phyloP scores from a whole-genome alignment of 2,329 filamentous ascomycete species.

The Colletotrichum costaricense region DNA sequence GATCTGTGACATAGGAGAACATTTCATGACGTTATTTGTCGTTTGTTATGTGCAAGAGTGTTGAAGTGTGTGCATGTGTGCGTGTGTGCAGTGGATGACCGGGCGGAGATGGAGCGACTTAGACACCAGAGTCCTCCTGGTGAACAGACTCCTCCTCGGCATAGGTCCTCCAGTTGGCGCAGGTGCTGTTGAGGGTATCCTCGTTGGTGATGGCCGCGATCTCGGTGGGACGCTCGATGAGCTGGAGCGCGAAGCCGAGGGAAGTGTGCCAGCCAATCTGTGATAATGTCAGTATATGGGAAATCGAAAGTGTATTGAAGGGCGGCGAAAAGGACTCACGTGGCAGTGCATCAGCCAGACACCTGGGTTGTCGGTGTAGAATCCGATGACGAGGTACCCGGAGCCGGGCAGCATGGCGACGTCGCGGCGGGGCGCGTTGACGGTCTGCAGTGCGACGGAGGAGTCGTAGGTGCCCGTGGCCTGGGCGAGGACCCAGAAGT shows the following conservation, averaged over 20 bases:
- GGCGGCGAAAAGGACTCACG: conserved; percentile 4
- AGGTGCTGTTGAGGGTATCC: conserved; percentile 27
- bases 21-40: background rate
- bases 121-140: conserved; percentile 40
- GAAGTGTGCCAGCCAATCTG: conserved; percentile 37
- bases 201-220: conserved; percentile 35
- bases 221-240: conserved; percentile 38
- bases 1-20: background rate
- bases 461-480: conserved; percentile 39
- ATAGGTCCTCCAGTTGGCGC: conserved; percentile 35
- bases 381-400: conserved; percentile 61
- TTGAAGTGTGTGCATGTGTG: background rate
- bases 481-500: conserved; percentile 46
- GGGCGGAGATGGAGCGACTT: background rate
- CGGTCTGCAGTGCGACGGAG: conserved; percentile 27
- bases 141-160: conserved; percentile 19
- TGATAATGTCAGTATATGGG: conserved; percentile 5
- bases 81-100: background rate
- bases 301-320: too few relatives aligned
- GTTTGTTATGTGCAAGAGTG: background rate
- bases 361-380: conserved; percentile 61
- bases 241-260: conserved; percentile 39
- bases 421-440: conserved; percentile 64
- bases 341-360: conserved; percentile 63
- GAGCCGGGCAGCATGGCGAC: conserved; percentile 57